These are phyloP conservation scores for Pythium coloratum DNA, from an alignment of 352 stramenopile genomes.

Conservation along the genomic window DNA sequence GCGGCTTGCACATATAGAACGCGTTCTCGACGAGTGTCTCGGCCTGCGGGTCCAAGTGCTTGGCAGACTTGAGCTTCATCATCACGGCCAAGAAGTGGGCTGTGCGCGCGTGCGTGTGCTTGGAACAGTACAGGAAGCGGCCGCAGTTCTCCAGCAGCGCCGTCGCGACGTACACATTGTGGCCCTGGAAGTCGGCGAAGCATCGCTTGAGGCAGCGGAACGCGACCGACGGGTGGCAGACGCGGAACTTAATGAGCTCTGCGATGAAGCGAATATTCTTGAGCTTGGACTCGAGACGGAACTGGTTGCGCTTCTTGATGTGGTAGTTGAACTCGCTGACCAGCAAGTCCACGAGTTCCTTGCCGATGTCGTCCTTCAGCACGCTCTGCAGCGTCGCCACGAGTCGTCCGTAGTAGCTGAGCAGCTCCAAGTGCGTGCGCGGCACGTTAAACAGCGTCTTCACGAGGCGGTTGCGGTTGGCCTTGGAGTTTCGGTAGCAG, in stretches of 20 bases:
- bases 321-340: conserved; percentile 95
- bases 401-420: conserved; percentile 95
- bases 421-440: conserved; percentile 91
- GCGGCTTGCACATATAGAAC: conserved; percentile 92
- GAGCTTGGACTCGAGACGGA: conserved; percentile 93
- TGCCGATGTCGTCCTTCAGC: conserved; percentile 91
- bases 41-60: conserved; percentile 84
- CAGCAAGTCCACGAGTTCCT: conserved; percentile 89
- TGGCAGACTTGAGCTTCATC: conserved; percentile 95
- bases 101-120: conserved; percentile 91
- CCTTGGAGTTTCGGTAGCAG: conserved; percentile 95
- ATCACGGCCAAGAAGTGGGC: conserved; percentile 93
- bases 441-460: conserved; percentile 94
- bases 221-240: conserved; percentile 93
- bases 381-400: conserved; percentile 92
- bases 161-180: conserved; percentile 96
- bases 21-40: conserved; percentile 92
- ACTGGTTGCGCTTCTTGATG: conserved; percentile 93
- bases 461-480: conserved; percentile 87
- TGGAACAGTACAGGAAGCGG: conserved; percentile 94
- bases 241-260: conserved; percentile 96
- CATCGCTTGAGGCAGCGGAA: conserved; percentile 94
- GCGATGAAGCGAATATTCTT: conserved; percentile 96
- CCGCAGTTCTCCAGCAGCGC: conserved; percentile 96
- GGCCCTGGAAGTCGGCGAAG: conserved; percentile 94